Evolutionary conservation across 768 basidiomycete genomes (phyloP), one percentile per base, ranked within the genome.

Genomic region (Tulasnella sp.): DNA sequence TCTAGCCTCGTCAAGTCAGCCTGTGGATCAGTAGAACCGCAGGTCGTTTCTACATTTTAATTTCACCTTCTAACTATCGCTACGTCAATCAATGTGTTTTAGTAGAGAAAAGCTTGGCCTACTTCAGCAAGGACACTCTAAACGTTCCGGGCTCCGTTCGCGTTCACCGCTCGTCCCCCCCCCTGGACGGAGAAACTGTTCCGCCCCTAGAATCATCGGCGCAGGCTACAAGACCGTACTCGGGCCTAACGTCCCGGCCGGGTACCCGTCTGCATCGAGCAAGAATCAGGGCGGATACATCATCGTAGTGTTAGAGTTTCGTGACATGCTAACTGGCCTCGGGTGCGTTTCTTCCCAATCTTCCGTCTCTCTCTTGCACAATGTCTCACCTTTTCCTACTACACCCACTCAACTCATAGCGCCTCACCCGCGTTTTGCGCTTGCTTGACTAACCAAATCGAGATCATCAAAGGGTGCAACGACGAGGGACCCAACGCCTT

Each of bases 261-360:
- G 39, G 88, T 92, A 78, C 86, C 91, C 48, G 83, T 92, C 74
- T n/a, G n/a, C n/a, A n/a, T 84, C 84, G 77, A 89, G 89, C 21
- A 89, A 89, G 81, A 89, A 89, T 77, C 84, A 86, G 52, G 92
- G 88, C 80, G 86, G 85, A 7, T 89, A 87, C 36, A 87, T 88
- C 44, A 90, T 91, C 76, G 87, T 88, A 44, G 86, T 91, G 42
- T 87, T 89, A 81, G 87, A 91, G 82, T 81, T 91, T 75, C 84
- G 86, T 19, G 89, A 91, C 82, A 91, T 91, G 89, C 91, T 90
- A 10, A 85, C 89, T 81, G 90, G 90, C 3, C 68, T 71, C 42
- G 73, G 39, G 68, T 78, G 52, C 2, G 72, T 34, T 8, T 24
- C 21, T 44, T 7, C 34, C n/a, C n/a, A n/a, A n/a, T 34, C 19